Evolutionary conservation across 2,329 filamentous ascomycete genomes (phyloP).

Genomic region (Lecanicillium sp.): DNA sequence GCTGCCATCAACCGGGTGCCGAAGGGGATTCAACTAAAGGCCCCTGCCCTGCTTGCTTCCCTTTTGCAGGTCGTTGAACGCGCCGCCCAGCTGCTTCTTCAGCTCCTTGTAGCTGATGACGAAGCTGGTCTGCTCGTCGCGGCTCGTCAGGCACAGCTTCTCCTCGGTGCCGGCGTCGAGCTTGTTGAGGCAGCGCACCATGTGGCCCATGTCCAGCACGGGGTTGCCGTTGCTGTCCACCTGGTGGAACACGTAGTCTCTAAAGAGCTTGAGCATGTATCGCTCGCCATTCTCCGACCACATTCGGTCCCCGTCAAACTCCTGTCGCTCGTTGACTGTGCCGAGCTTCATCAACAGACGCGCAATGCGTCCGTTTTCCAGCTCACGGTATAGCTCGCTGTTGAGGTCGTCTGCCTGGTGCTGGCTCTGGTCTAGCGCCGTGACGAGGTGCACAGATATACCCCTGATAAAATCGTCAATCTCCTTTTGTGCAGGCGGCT

Average conservation of each 20-base stretch:
- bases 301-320: conserved; percentile 65
- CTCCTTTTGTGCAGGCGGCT: conserved; percentile 51
- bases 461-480: conserved; percentile 73
- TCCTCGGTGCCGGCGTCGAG: conserved; percentile 86
- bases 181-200: conserved; percentile 81
- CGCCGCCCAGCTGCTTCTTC: conserved; percentile 53
- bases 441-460: conserved; percentile 70
- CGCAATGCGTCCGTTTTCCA: conserved; percentile 83
- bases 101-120: conserved; percentile 87
- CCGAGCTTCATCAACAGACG: conserved; percentile 77
- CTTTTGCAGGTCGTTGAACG: conserved; percentile 53
- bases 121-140: conserved; percentile 85
- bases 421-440: conserved; percentile 69
- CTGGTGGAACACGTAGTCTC: conserved; percentile 96
- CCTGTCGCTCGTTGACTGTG: conserved; percentile 81
- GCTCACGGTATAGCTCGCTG: conserved; percentile 65
- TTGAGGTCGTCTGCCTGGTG: conserved; percentile 70
- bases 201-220: conserved; percentile 79
- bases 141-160: conserved; percentile 74
- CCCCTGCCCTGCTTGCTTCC: conserved; percentile 27
- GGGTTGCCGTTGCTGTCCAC: conserved; percentile 80
- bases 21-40: conserved; percentile 21
- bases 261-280: conserved; percentile 89
- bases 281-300: conserved; percentile 93
- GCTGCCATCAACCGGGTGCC: not conserved